These are phyloP conservation scores for Lipomyces yarrowii DNA, from an alignment of 1,139 yeast species.

Conservation along the genomic window DNA sequence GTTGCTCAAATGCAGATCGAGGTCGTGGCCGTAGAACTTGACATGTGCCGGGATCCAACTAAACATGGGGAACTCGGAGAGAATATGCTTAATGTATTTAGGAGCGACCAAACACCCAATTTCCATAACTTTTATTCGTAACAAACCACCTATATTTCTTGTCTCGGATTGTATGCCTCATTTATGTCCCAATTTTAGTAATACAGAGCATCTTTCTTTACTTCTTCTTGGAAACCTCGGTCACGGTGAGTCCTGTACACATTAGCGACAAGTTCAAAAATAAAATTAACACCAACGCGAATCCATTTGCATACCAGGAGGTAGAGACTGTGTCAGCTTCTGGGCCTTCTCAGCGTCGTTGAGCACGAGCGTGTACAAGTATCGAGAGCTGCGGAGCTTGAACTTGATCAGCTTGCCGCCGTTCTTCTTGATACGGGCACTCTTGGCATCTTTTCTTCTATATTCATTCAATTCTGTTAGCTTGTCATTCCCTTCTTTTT, in stretches of 20 bases:
- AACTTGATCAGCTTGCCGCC: conserved; percentile 96
- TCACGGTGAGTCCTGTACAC: conserved; percentile 27
- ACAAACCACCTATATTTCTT: neutral
- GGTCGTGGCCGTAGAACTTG: no score
- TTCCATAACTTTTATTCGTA: conserved; percentile 10
- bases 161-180: neutral
- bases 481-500: conserved; percentile 33
- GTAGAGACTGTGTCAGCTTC: conserved; percentile 97
- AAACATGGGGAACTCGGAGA: no score
- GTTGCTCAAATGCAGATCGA: no score
- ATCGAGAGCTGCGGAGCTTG: conserved; percentile 96
- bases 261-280: conserved; percentile 4
- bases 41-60: neutral
- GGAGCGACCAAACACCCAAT: neutral
- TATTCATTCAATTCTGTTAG: conserved; percentile 15
- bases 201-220: neutral
- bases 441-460: conserved; percentile 87
- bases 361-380: conserved; percentile 94
- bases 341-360: conserved; percentile 97
- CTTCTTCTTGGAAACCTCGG: conserved; percentile 22
- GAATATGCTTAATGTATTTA: no score
- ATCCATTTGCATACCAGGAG: conserved; percentile 64
- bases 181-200: neutral
- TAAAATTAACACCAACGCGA: neutral
- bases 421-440: conserved; percentile 90